phyloP scores from a whole-genome alignment of 2,329 filamentous ascomycete species.

The Monascus ruber region DNA sequence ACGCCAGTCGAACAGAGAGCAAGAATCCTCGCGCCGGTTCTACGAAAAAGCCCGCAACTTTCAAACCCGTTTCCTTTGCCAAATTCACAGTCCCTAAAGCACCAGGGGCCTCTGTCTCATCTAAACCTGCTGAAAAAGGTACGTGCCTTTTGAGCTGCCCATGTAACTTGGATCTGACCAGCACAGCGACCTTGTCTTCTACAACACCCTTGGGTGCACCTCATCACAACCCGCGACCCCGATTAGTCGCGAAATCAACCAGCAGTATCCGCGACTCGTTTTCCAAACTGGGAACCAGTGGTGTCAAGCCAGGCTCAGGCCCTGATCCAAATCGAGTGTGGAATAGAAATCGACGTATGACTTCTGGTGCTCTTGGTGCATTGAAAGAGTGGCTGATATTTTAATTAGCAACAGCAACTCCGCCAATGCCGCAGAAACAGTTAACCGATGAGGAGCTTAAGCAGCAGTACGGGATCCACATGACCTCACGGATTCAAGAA shows the following conservation, averaged over 20 bases:
- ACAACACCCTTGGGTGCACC: slow-evolving; percentile 27
- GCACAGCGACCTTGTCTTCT: slow-evolving; percentile 23
- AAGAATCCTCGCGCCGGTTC: slow-evolving; percentile 38
- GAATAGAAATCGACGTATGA: slow-evolving; percentile 55
- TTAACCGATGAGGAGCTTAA: slow-evolving; percentile 59
- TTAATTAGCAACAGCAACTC: slow-evolving; percentile 30
- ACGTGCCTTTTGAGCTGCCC: slow-evolving; percentile 8
- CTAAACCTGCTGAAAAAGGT: slow-evolving; percentile 47
- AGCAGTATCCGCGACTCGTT: slow-evolving; percentile 40
- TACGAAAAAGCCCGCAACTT: slow-evolving; percentile 50
- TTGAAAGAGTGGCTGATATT: slow-evolving; percentile 9
- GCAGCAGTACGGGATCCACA: slow-evolving; percentile 57
- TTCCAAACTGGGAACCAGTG: slow-evolving; percentile 37
- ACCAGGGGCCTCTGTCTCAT: slow-evolving; percentile 38
- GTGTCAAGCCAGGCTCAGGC: slow-evolving; percentile 38
- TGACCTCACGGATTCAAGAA: slow-evolving; percentile 53
- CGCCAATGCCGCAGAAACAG: slow-evolving; percentile 49
- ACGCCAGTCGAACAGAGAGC: slow-evolving; percentile 46
- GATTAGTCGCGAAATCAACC: slow-evolving; percentile 53
- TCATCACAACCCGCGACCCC: slow-evolving; percentile 42
- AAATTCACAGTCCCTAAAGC: slow-evolving; percentile 56
- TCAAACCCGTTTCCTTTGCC: slow-evolving; percentile 56
- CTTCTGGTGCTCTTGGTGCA: neutral
- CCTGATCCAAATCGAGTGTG: slow-evolving; percentile 58
- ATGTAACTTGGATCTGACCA: slow-evolving; percentile 4